Evolutionary conservation across 352 stramenopile genomes (phyloP).

Genomic region (Phytopythium litorale): DNA sequence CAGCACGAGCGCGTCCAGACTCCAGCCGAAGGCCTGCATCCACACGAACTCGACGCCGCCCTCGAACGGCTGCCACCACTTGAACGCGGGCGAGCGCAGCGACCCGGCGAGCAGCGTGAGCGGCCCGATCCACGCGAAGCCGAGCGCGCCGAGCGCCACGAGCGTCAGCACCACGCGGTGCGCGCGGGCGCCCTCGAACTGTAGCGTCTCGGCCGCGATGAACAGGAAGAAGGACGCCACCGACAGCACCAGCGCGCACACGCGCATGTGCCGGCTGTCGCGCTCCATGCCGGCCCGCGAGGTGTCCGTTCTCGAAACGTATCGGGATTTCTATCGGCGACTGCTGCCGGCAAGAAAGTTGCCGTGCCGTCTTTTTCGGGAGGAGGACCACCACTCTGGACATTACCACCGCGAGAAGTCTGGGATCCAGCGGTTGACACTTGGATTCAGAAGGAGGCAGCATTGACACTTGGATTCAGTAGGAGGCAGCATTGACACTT

Average conservation of each 20-base stretch:
- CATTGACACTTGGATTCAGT: no score
- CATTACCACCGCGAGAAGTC: no score
- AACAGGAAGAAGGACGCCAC: constrained; percentile 59
- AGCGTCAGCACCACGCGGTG: constrained; percentile 33
- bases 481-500: no score
- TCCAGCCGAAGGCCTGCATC: constrained; percentile 64
- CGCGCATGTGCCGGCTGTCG: constrained; percentile 49
- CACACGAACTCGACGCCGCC: constrained; percentile 55
- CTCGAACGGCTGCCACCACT: constrained; percentile 60
- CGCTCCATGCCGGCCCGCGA: constrained; percentile 15
- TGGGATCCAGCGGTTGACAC: no score
- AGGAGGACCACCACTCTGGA: no score
- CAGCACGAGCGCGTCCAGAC: constrained; percentile 42
- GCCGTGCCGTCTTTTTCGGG: no score
- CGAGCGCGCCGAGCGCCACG: constrained; percentile 42
- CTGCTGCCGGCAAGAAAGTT: no score
- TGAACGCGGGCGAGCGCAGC: constrained; percentile 35
- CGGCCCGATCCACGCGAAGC: constrained; percentile 53
- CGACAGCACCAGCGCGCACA: constrained; percentile 47
- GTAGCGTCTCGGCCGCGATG: constrained; percentile 47
- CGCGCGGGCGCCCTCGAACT: constrained; percentile 18
- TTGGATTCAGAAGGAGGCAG: no score
- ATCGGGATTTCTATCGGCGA: no score
- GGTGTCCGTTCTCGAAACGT: no score
- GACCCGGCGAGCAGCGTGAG: constrained; percentile 50